Evolutionary conservation across 192 early-diverging fungal genomes (phyloP).

Genomic region (Funneliformis mosseae): DNA sequence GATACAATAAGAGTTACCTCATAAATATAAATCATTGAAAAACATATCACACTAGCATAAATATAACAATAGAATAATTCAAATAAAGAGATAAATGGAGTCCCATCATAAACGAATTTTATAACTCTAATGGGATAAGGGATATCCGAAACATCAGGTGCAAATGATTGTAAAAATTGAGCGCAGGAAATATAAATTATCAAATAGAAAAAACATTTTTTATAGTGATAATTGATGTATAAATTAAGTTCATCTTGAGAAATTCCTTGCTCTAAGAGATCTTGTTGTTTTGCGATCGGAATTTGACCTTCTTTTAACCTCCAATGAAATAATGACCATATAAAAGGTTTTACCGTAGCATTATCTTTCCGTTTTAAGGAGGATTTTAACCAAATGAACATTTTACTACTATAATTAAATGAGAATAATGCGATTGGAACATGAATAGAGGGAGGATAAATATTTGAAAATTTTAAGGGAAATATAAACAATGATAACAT

Average conservation of each 20-base stretch:
- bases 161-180: not conserved
- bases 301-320: not conserved
- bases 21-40: not conserved
- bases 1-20: not conserved
- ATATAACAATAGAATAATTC: slow-evolving; percentile 4
- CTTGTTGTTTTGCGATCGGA: not conserved
- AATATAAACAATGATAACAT: not conserved
- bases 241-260: not conserved
- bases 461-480: not conserved
- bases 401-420: not conserved
- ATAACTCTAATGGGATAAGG: not conserved
- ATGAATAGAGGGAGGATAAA: not conserved
- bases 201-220: not conserved
- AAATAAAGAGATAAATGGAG: not conserved
- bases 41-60: not conserved
- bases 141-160: not conserved
- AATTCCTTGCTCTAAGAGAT: not conserved
- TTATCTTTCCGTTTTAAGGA: not conserved
- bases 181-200: not conserved
- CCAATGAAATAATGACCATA: not conserved
- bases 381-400: not conserved
- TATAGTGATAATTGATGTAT: not conserved
- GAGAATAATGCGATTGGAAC: not conserved
- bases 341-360: not conserved
- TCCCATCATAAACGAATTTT: not conserved